These are phyloP conservation scores for Lablab purpureus DNA, from an alignment of 306 rosid species.

Conservation along the genomic window DNA sequence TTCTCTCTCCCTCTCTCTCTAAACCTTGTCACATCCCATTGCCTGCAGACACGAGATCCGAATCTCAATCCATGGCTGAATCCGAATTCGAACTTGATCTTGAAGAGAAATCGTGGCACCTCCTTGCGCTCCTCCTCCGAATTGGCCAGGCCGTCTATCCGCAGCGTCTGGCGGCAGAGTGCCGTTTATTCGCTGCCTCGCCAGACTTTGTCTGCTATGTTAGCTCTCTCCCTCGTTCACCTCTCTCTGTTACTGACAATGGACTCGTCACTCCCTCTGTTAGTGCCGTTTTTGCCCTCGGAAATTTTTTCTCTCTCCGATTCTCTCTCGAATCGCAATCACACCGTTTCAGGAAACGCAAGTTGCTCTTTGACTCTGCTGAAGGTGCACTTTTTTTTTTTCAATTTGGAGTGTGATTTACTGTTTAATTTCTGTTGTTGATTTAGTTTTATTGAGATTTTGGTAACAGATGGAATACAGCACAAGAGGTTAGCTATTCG, in stretches of 20 bases:
- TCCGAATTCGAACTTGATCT: background rate
- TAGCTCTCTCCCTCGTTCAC: constrained; percentile 55
- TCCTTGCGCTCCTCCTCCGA: constrained; percentile 27
- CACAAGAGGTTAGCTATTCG: constrained; percentile 34
- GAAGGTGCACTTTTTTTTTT: background rate
- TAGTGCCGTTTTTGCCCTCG: constrained; percentile 39
- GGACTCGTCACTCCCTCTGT: constrained; percentile 52
- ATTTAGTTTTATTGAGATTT: constrained; percentile 25
- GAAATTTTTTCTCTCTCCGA: background rate
- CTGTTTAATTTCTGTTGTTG: background rate
- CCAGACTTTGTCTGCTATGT: constrained; percentile 46
- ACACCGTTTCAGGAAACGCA: constrained; percentile 51
- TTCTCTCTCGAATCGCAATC: background rate
- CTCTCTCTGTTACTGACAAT: constrained; percentile 42
- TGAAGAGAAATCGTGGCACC: constrained; percentile 47
- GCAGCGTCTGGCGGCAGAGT: constrained; percentile 51
- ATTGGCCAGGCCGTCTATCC: constrained; percentile 51
- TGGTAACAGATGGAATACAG: constrained; percentile 27
- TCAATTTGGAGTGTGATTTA: background rate
- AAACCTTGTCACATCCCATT: background rate
- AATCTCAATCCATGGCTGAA: constrained; percentile 12
- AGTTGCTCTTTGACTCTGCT: background rate
- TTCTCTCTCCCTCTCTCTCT: background rate
- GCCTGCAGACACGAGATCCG: background rate
- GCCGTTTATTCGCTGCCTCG: constrained; percentile 51